phyloP scores from a whole-genome alignment of 495 filamentous ascomycete genomes.

The Thermothielavioides terrestris region DNA sequence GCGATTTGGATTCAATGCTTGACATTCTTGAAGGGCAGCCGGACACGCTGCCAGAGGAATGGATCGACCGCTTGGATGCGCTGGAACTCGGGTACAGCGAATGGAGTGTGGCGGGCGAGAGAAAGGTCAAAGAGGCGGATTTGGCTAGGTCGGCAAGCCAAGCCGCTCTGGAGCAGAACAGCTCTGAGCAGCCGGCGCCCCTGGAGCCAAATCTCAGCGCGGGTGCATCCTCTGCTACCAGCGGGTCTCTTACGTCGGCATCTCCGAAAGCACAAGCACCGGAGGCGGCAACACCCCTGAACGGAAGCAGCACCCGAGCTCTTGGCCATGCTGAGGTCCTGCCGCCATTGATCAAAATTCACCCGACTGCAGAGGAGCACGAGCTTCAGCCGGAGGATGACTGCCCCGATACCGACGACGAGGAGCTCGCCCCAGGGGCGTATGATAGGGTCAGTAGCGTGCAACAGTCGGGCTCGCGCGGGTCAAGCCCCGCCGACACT shows the following conservation, averaged over 20 bases:
- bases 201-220: neutral
- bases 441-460: neutral
- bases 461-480: too few relatives aligned
- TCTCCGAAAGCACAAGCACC: neutral
- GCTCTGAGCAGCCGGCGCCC: neutral
- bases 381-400: neutral
- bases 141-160: constrained; percentile 10
- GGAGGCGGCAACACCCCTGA: neutral
- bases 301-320: neutral
- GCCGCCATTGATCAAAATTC: constrained; percentile 16
- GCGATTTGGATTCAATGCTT: constrained; percentile 70
- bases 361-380: constrained; percentile 9
- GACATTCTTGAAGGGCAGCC: constrained; percentile 73
- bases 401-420: neutral
- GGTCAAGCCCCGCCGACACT: neutral
- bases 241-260: neutral
- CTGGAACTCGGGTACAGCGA: constrained; percentile 71
- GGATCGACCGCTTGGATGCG: constrained; percentile 77
- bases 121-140: constrained; percentile 30
- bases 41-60: constrained; percentile 75
- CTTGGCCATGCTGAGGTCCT: neutral
- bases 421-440: neutral
- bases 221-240: neutral
- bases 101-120: constrained; percentile 53
- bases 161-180: neutral